Percentiles rank a stretch among this genome's conserved stretches.
These are phyloP conservation scores for Hysterangium stoloniferum DNA, from an alignment of 768 basidiomycete species.

Conservation along the genomic window DNA sequence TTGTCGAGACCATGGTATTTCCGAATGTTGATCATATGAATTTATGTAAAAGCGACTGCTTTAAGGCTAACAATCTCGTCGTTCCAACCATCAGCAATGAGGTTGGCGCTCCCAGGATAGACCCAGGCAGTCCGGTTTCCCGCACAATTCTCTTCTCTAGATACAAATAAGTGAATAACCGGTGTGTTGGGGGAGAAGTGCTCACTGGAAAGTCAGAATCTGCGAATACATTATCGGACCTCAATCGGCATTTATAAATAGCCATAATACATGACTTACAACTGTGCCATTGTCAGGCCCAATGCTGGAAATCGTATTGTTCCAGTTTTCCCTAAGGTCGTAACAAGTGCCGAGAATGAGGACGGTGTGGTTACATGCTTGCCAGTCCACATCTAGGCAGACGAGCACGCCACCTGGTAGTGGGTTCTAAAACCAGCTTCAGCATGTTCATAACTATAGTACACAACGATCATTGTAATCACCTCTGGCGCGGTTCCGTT, in stretches of 20 bases:
- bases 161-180: neutral
- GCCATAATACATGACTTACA: neutral
- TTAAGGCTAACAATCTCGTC: conserved; percentile 4
- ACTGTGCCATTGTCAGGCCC: conserved; percentile 11
- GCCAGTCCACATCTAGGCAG: conserved; percentile 8
- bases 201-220: neutral
- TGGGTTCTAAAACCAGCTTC: neutral
- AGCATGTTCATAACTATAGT: neutral
- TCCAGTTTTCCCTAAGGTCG: conserved; percentile 1
- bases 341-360: conserved; percentile 8
- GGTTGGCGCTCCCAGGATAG: neutral
- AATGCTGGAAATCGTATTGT: conserved; percentile 8
- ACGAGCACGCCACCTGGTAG: conserved; percentile 3
- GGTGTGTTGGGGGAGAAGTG: neutral
- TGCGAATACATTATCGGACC: neutral
- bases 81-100: neutral
- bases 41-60: neutral
- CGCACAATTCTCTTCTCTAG: neutral
- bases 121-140: neutral
- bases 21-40: too few relatives aligned
- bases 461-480: neutral
- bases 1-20: too few relatives aligned
- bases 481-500: neutral
- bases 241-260: neutral
- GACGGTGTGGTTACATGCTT: conserved; percentile 4